phyloP scores from a whole-genome alignment of 2,329 filamentous ascomycete species.

The Coniochaeta sp. region DNA sequence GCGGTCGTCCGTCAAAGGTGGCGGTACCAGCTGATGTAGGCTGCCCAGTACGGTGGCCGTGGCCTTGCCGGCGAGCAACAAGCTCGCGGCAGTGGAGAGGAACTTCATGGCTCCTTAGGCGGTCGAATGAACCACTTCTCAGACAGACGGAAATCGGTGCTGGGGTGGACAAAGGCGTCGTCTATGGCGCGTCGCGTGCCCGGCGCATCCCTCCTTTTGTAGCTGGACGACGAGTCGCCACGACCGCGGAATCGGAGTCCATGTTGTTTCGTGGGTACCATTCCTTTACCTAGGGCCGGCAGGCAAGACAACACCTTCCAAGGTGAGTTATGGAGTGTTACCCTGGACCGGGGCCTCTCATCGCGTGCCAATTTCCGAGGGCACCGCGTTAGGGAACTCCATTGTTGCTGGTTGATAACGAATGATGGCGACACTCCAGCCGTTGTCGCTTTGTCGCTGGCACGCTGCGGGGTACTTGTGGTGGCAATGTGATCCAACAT shows the following conservation, averaged over 20 bases:
- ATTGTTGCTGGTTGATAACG: too few relatives aligned
- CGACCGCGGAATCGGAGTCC: background rate
- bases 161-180: background rate
- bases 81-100: background rate
- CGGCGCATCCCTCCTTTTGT: background rate
- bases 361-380: too few relatives aligned
- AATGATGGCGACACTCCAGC: too few relatives aligned
- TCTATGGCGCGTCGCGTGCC: background rate
- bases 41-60: background rate
- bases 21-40: background rate
- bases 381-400: too few relatives aligned
- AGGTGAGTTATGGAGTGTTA: too few relatives aligned
- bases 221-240: too few relatives aligned
- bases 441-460: too few relatives aligned
- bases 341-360: too few relatives aligned
- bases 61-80: conserved; percentile 2
- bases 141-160: background rate
- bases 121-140: background rate
- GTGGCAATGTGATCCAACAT: too few relatives aligned
- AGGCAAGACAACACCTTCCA: too few relatives aligned
- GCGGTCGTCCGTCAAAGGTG: background rate
- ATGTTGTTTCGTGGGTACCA: background rate
- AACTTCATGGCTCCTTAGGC: background rate
- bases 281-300: too few relatives aligned
- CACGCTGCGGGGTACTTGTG: too few relatives aligned